These are phyloP conservation scores for Platismatia glauca DNA, from an alignment of 495 filamentous ascomycete genomes.

Conservation along the genomic window DNA sequence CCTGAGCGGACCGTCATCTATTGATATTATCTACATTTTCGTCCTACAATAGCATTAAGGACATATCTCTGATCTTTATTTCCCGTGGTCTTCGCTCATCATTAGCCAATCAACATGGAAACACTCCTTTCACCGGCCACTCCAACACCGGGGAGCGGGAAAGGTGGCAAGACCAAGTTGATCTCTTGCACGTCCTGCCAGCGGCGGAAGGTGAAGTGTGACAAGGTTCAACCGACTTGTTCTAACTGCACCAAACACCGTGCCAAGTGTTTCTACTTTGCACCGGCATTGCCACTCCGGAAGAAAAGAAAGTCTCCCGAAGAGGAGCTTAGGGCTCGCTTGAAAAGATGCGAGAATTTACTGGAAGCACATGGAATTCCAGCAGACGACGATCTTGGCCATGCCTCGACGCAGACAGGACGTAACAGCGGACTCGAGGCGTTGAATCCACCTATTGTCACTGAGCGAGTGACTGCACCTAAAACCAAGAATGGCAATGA, in stretches of 20 bases:
- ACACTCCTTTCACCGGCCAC: background rate
- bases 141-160: background rate
- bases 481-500: background rate
- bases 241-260: constrained; percentile 55
- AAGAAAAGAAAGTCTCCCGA: constrained; percentile 49
- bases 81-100: background rate
- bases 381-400: constrained; percentile 20
- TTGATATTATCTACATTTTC: background rate
- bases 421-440: constrained; percentile 11
- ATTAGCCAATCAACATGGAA: background rate
- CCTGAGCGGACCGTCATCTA: background rate
- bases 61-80: background rate
- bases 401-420: background rate
- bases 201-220: constrained; percentile 59
- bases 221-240: constrained; percentile 51
- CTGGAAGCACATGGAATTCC: constrained; percentile 44
- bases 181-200: constrained; percentile 55
- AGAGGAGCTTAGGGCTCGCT: constrained; percentile 42
- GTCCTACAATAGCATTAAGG: background rate
- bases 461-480: background rate
- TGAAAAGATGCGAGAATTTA: constrained; percentile 47
- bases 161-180: background rate
- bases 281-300: constrained; percentile 48
- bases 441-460: background rate
- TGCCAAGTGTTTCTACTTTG: constrained; percentile 51